These are phyloP conservation scores for Plectranthus barbatus DNA, from an alignment of 257 asterid species.

Conservation along the genomic window DNA sequence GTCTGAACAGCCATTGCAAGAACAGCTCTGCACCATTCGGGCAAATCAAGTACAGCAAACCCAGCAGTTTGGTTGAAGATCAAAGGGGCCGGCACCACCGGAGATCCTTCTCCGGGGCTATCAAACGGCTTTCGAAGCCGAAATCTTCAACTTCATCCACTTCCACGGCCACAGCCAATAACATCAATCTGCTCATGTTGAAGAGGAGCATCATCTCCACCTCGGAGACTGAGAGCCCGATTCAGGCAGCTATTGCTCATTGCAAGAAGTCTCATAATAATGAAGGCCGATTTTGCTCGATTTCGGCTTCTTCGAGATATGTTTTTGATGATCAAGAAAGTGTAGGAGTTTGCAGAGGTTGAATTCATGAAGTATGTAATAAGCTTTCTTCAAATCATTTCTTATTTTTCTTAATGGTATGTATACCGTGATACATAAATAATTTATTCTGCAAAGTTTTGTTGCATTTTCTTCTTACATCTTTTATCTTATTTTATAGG, in stretches of 20 bases:
- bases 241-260: conserved; percentile 91
- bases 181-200: conserved; percentile 24
- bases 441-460: too few relatives aligned
- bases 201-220: conserved; percentile 38
- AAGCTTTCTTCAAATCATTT: background rate
- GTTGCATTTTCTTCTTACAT: too few relatives aligned
- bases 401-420: background rate
- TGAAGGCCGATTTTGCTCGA: conserved; percentile 23
- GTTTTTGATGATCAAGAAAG: conserved; percentile 12
- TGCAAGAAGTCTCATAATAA: conserved; percentile 65
- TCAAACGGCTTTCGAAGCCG: conserved; percentile 44
- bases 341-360: conserved; percentile 37
- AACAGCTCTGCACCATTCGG: conserved; percentile 35
- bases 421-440: background rate
- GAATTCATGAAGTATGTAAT: background rate
- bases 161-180: conserved; percentile 14
- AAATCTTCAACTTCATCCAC: conserved; percentile 28
- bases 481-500: too few relatives aligned
- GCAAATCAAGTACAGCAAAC: conserved; percentile 38
- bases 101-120: conserved; percentile 80
- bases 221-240: conserved; percentile 62
- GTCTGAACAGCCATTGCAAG: conserved; percentile 2
- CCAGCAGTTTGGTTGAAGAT: conserved; percentile 11
- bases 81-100: conserved; percentile 35
- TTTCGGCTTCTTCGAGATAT: conserved; percentile 18